Percentiles rank a stretch among this genome's conserved stretches.
These are phyloP conservation scores for Pseudomicrostroma phylloplanum DNA, from an alignment of 1,284 basidiomycete genomes.

Conservation along the genomic window DNA sequence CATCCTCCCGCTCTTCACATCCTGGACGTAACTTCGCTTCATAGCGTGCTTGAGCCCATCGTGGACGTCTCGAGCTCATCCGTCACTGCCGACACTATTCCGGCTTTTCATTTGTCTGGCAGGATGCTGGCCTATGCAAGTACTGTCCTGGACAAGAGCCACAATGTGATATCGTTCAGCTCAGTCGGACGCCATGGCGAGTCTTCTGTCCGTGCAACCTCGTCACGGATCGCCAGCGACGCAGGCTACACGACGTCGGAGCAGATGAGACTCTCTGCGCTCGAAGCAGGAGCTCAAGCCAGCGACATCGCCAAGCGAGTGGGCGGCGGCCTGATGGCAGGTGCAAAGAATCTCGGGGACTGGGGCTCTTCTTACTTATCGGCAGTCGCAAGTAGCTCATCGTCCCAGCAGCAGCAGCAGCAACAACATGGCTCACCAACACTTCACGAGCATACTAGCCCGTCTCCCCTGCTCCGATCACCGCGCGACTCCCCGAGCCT, in stretches of 20 bases:
- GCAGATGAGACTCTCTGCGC: not conserved
- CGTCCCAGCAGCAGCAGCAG: not conserved
- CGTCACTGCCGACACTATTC: not conserved
- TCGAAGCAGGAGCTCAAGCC: slow-evolving; percentile 4
- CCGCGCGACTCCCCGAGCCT: not conserved
- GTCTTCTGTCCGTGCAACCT: not conserved
- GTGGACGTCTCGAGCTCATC: slow-evolving; percentile 3
- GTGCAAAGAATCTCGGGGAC: not conserved
- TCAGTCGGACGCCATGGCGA: not conserved
- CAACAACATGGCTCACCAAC: not conserved
- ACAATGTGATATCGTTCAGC: not conserved
- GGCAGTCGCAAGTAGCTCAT: not conserved
- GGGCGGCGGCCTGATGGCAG: slow-evolving; percentile 4
- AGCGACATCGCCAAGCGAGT: slow-evolving; percentile 3
- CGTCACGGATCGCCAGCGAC: not conserved
- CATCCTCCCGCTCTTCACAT: slow-evolving; percentile 1
- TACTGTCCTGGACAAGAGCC: not conserved
- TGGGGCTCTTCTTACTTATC: not conserved
- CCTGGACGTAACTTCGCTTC: not conserved
- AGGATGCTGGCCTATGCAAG: slow-evolving; percentile 2
- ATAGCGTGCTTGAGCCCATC: not conserved
- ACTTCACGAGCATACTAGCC: not conserved
- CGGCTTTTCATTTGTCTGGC: not conserved
- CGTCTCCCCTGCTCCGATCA: not conserved
- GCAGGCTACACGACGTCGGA: not conserved